Conservation (phyloP, 768 basidiomycete species). For the Cystobasidium tubakii region DNA sequence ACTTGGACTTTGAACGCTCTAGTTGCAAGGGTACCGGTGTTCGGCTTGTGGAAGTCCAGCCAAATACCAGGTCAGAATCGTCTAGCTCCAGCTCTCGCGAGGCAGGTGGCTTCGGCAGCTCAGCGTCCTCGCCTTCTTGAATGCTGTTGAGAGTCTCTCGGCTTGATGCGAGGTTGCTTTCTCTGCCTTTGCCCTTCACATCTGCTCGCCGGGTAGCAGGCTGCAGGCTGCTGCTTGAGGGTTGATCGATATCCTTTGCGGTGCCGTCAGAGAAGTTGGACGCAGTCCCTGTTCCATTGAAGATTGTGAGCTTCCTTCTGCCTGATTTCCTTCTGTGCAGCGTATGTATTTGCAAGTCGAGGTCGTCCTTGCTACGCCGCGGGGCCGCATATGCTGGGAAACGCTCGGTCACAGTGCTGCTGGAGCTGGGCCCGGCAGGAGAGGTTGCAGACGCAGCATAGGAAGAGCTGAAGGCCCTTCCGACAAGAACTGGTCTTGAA, state of each 20-base stretch:
- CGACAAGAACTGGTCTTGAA: not conserved
- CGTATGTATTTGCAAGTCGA: constrained; percentile 15
- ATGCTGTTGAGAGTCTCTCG: constrained; percentile 12
- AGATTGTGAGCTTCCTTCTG: not conserved
- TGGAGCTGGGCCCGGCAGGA: not conserved
- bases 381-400: not conserved
- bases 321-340: not conserved
- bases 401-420: not conserved
- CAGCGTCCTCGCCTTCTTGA: constrained; percentile 2
- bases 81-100: not conserved
- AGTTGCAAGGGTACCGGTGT: not conserved
- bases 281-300: not conserved
- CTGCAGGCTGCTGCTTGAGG: not conserved
- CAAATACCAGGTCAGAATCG: constrained; percentile 18
- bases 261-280: not conserved
- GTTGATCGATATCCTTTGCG: not conserved
- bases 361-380: constrained; percentile 27
- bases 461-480: not conserved
- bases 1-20: not conserved
- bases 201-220: not conserved
- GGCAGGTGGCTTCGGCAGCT: not conserved
- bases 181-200: constrained; percentile 32
- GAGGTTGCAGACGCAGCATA: not conserved
- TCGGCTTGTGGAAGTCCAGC: constrained; percentile 13
- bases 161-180: not conserved